These are phyloP conservation scores for Viridothelium virens DNA, from an alignment of 495 filamentous ascomycete genomes.

Conservation along the genomic window DNA sequence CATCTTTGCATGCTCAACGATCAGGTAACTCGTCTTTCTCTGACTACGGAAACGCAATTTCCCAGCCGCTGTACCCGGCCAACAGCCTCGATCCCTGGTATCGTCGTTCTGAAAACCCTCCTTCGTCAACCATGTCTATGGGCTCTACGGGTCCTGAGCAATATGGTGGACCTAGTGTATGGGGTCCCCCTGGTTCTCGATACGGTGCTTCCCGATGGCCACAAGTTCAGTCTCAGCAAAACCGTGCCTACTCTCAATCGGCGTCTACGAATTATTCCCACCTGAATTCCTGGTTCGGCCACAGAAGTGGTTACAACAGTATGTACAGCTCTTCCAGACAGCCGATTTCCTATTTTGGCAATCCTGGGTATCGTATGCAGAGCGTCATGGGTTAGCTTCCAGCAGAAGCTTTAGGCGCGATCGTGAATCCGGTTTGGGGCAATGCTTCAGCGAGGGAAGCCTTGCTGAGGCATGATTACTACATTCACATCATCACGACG, in stretches of 20 bases:
- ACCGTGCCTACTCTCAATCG: slow-evolving; percentile 26
- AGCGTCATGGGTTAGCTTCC: slow-evolving; percentile 5
- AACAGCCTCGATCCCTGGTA: slow-evolving; percentile 38
- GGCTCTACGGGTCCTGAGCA: slow-evolving; percentile 34
- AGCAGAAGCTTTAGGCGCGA: not conserved
- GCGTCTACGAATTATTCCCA: slow-evolving; percentile 27
- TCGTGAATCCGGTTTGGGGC: not conserved
- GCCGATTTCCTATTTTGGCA: not conserved
- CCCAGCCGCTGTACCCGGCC: slow-evolving; percentile 39
- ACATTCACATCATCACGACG: too few relatives aligned
- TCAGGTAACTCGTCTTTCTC: slow-evolving; percentile 32
- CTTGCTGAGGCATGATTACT: too few relatives aligned
- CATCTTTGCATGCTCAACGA: slow-evolving; percentile 17
- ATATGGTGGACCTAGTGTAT: slow-evolving; percentile 42
- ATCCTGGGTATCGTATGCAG: slow-evolving; percentile 1
- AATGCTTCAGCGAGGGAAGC: too few relatives aligned
- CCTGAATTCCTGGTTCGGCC: slow-evolving; percentile 29
- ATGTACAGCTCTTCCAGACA: not conserved
- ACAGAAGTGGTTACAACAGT: slow-evolving; percentile 11
- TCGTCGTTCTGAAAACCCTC: slow-evolving; percentile 52
- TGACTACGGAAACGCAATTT: slow-evolving; percentile 31
- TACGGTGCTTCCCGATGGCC: slow-evolving; percentile 31
- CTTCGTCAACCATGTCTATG: slow-evolving; percentile 33
- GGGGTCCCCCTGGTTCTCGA: slow-evolving; percentile 28
- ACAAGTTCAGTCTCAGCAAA: slow-evolving; percentile 22